A percentile compares a stretch with the other conserved stretches of the same genome.
phyloP scores from a whole-genome alignment of 768 basidiomycete species.

The Termitomyces sp. region DNA sequence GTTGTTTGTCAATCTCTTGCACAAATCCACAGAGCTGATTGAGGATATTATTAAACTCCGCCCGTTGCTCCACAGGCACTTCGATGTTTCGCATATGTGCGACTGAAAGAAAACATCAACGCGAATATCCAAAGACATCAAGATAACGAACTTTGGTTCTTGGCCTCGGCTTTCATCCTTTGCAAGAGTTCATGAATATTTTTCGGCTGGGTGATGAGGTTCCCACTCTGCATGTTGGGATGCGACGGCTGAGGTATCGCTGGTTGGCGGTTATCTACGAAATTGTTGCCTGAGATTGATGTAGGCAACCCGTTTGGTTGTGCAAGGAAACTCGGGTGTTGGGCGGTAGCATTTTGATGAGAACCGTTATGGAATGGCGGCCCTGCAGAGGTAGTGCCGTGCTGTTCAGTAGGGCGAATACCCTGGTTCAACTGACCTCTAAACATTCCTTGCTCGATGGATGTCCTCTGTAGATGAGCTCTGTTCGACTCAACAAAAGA shows the following conservation, averaged over 20 bases:
- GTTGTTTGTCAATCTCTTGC: conserved; percentile 43
- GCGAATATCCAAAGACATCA: not conserved
- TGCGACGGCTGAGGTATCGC: conserved; percentile 16
- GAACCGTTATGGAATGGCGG: conserved; percentile 4
- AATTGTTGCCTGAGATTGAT: conserved; percentile 11
- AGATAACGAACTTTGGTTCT: conserved; percentile 5
- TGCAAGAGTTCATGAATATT: not conserved
- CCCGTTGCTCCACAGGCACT: conserved; percentile 47
- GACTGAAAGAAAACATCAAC: conserved; percentile 18
- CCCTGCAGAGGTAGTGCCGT: not conserved
- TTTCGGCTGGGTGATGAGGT: not conserved
- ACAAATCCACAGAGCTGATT: conserved; percentile 42
- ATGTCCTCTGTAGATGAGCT: conserved; percentile 33
- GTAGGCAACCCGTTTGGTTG: conserved; percentile 1
- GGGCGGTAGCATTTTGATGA: conserved; percentile 1
- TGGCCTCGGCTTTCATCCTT: conserved; percentile 6
- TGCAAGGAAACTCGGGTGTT: conserved; percentile 6
- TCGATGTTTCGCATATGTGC: conserved; percentile 26
- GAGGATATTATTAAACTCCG: conserved; percentile 45
- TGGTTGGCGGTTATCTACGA: conserved; percentile 15
- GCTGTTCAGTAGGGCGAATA: conserved; percentile 9
- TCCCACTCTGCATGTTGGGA: conserved; percentile 6
- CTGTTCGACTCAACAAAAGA: conserved; percentile 53
- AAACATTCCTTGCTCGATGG: conserved; percentile 33
- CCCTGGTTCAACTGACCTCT: conserved; percentile 22